Evolutionary conservation across 768 basidiomycete genomes (phyloP).

Genomic region (Boletus reticuloceps): DNA sequence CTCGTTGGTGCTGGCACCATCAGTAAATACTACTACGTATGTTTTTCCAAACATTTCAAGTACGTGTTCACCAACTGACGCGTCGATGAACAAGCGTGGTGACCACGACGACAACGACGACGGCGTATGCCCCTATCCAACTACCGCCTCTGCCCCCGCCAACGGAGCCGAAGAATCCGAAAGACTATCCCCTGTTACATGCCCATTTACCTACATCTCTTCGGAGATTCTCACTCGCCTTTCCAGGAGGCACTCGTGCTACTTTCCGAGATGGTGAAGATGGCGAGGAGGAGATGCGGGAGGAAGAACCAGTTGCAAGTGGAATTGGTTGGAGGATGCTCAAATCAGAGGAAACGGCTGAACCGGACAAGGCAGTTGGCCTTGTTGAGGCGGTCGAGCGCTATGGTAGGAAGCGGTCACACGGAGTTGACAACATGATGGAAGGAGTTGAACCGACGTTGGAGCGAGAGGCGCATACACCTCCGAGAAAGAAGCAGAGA

Average conservation of each 20-base stretch:
- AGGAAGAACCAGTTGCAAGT: constrained; percentile 62
- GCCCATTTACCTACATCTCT: constrained; percentile 72
- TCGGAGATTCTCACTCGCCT: constrained; percentile 72
- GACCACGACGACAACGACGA: constrained; percentile 90
- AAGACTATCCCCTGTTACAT: constrained; percentile 75
- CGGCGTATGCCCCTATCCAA: constrained; percentile 85
- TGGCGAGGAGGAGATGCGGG: constrained; percentile 64
- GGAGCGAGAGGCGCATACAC: constrained; percentile 42
- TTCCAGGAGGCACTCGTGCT: constrained; percentile 78
- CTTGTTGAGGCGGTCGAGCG: constrained; percentile 82
- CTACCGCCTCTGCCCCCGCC: constrained; percentile 73
- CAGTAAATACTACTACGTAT: constrained; percentile 83
- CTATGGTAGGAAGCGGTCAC: constrained; percentile 63
- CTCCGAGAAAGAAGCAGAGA: constrained; percentile 76
- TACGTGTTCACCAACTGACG: constrained; percentile 17
- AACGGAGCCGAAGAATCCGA: constrained; percentile 69
- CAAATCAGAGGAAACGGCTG: constrained; percentile 57
- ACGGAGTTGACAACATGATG: constrained; percentile 57
- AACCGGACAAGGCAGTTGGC: constrained; percentile 52
- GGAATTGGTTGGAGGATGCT: constrained; percentile 79
- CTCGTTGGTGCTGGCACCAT: constrained; percentile 69
- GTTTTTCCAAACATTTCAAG: constrained; percentile 25
- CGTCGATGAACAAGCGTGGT: constrained; percentile 57
- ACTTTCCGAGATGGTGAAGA: constrained; percentile 72
- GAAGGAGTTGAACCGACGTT: constrained; percentile 69